Percentiles rank a stretch among this genome's conserved stretches.
Conservation (phyloP, 1,284 basidiomycete genomes). For the Grifola frondosa region DNA sequence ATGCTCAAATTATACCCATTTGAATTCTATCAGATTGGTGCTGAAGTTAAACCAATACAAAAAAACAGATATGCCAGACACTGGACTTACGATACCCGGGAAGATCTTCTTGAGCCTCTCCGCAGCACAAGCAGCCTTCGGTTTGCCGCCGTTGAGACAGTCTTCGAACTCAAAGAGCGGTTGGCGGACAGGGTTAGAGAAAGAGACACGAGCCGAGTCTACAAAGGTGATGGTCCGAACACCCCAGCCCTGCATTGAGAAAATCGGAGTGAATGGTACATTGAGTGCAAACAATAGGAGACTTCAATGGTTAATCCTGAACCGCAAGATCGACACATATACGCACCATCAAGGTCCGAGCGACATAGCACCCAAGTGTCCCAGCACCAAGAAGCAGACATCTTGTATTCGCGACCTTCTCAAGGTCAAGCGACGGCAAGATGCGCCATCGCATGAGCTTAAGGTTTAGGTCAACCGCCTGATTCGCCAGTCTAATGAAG, state of each 20-base stretch:
- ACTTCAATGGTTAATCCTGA: too few species aligned
- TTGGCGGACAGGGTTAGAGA: conserved; percentile 96
- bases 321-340: not conserved
- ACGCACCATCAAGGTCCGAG: conserved; percentile 82
- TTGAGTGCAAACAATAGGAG: not conserved
- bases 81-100: conserved; percentile 78
- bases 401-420: conserved; percentile 77
- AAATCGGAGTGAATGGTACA: not conserved
- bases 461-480: conserved; percentile 95
- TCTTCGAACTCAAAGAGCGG: conserved; percentile 96
- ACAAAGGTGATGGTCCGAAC: conserved; percentile 91
- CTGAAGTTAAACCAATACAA: conserved; percentile 2
- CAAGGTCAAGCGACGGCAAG: conserved; percentile 85
- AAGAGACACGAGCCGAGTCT: conserved; percentile 89
- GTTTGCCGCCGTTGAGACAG: conserved; percentile 90
- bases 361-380: conserved; percentile 95
- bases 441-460: conserved; percentile 99
- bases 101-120: conserved; percentile 86
- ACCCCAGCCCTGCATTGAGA: conserved; percentile 83
- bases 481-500: conserved; percentile 81
- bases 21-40: conserved; percentile 69
- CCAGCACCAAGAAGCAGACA: conserved; percentile 93
- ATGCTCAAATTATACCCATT: conserved; percentile 76
- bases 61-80: too few species aligned
- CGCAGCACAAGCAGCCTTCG: conserved; percentile 92